Percentiles rank a stretch among this genome's conserved stretches.
phyloP scores from a whole-genome alignment of 139 green algal genomes.

The Chlorella sp. region DNA sequence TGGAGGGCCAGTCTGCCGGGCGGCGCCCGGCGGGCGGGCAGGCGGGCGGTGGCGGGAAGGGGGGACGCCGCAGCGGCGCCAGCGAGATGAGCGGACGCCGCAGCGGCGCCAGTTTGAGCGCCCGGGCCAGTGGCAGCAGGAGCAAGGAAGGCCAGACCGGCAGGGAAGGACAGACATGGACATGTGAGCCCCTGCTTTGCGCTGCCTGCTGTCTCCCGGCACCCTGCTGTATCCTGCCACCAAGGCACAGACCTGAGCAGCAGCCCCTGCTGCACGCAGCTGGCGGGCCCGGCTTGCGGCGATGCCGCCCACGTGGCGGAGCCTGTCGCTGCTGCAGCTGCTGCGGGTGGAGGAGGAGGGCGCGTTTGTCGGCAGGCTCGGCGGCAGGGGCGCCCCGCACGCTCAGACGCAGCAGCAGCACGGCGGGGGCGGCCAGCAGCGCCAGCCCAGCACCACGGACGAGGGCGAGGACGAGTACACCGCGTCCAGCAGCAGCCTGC shows the following conservation, averaged over 20 bases:
- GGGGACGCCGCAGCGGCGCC: too few relatives aligned
- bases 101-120: too few relatives aligned
- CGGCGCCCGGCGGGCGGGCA: too few relatives aligned
- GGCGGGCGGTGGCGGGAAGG: too few relatives aligned
- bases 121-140: too few relatives aligned
- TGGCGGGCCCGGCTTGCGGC: slow-evolving; percentile 23
- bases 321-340: slow-evolving; percentile 51
- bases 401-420: not conserved
- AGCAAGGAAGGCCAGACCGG: not conserved
- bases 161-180: not conserved
- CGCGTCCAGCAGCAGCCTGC: not conserved
- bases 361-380: slow-evolving; percentile 42
- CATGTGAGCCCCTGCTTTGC: not conserved
- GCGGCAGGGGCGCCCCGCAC: not conserved
- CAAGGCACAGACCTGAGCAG: not conserved
- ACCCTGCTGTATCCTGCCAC: not conserved
- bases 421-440: not conserved
- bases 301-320: slow-evolving; percentile 2
- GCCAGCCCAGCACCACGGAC: not conserved
- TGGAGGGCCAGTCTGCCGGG: too few relatives aligned
- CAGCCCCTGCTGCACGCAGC: not conserved
- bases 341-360: slow-evolving; percentile 66
- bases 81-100: too few relatives aligned
- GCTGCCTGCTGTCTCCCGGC: not conserved
- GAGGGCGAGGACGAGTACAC: not conserved